These are phyloP conservation scores for Musa acuminata DNA, from an alignment of 176 grass and related monocot genomes.

Conservation along the genomic window DNA sequence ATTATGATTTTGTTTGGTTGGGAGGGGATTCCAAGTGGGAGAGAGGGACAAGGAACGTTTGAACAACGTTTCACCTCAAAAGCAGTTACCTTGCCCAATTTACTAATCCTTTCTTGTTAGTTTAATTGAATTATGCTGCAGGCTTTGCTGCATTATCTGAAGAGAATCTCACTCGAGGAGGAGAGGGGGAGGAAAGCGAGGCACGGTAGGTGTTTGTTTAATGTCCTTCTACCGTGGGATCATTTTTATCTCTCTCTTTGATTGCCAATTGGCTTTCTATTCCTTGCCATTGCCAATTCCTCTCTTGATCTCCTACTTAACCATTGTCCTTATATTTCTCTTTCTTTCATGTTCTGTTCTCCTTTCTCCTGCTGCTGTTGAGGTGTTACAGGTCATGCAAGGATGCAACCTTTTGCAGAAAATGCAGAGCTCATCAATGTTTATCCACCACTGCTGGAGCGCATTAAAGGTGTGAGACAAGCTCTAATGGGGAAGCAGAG, in stretches of 20 bases:
- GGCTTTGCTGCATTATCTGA: conserved; percentile 18
- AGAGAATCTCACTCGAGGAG: background rate
- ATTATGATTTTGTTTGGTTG: background rate
- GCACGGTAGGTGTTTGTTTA: conserved; percentile 1
- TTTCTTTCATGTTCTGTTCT: background rate
- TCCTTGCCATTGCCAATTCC: background rate
- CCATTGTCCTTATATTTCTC: background rate
- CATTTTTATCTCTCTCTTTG: background rate
- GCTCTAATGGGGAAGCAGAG: conserved; percentile 3
- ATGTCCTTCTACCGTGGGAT: background rate
- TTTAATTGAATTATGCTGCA: conserved; percentile 10
- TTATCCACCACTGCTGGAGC: conserved; percentile 7
- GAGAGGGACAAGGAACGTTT: conserved; percentile 36
- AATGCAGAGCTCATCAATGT: conserved; percentile 16
- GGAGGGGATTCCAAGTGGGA: conserved; percentile 31
- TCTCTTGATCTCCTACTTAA: background rate
- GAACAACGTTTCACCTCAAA: conserved; percentile 16
- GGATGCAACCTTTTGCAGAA: conserved; percentile 14
- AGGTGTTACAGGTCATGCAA: background rate
- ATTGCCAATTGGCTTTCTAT: background rate
- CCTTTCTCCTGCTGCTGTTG: background rate
- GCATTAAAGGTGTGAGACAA: conserved; percentile 18
- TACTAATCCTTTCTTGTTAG: background rate
- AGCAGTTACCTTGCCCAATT: conserved; percentile 8
- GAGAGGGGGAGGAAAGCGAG: background rate